Evolutionary conservation across 495 filamentous ascomycete species (phyloP), one percentile per base, ranked within the genome.

Genomic region (Penicillium coffeae): DNA sequence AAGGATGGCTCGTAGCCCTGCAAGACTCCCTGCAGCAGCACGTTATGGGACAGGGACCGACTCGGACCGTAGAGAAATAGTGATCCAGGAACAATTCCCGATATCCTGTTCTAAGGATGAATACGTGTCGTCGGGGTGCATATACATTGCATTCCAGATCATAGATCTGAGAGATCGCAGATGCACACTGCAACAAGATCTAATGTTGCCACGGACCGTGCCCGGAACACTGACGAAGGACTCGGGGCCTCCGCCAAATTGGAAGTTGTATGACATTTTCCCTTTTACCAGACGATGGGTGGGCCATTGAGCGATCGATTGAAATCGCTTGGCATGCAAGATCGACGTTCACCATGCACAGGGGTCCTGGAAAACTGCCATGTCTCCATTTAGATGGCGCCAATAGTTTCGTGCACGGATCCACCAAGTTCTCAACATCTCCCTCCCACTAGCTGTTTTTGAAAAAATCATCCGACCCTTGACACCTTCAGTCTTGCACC

Each of bases 361-460:
- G 48, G 40, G 36, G 21, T 21, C 33, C 5, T 43, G 1, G 20
- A 33, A 21, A 19, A 43, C 30, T 16, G 20, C 41, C 21, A 44
- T 20, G 10, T 20, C 21, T 40, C 18, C 8, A 3, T 38, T 38
- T 3, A 13, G n/a, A 8, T 40, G 8, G 10, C 38, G 7, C 42
- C 56, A 63, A 60, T 60, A 63, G 60, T 63, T 51, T 15, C 33
- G 60, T 53, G 53, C 60, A 63, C 60, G 51, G 60, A 52, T 58
- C 51, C 48, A 47, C 36, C 8, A 15, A 2, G 36, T 43, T 40
- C 38, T 46, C 41, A 34, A 47, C 40, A 50, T 51, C 9, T 41
- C 25, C 16, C 22, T 38, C 38, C 20, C 38, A 38, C 21, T 25
- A 32, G 13, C 32, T 18, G 2, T 13, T 19, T 43, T 33, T 20